Base-by-base conservation (phyloP, 495 filamentous ascomycete species). In the Neurospora sp. region DNA sequence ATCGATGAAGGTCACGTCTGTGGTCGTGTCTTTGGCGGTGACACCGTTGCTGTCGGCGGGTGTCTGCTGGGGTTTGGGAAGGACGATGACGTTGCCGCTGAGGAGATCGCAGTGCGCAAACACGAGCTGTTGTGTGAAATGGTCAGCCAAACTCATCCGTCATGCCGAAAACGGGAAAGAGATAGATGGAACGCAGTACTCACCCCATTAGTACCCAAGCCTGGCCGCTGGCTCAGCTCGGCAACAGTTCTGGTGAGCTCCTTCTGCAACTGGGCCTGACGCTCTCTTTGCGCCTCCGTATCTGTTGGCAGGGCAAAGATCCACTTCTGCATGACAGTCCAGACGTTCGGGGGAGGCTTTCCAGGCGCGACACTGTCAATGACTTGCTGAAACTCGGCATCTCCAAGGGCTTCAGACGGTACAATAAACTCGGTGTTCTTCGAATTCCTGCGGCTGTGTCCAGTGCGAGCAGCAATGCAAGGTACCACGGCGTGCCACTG, bases 101-200 rank as follows among this genome's bases (percentile, higher is more conserved):
- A 99, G 87, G 19, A 99, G 88, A 82, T 99, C 96, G 84, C 94
- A 96, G 83, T 99, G 96, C 39, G 92, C 92, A 84, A 98, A 97
- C 31, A 99, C 89, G 72, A 95, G 86, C 92, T 94, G 79, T 24
- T 28, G 34, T 62, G 73, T 15, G 45, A 36, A 3, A 39, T 70
- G 37, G 72, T 84, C 78, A 82, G 79, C 73, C 48, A 31, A 10
- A 34, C 28, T 34, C 2, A 8, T 62, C 13, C 54, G 19, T 34
- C 19, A 43, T 1, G 9, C 13, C 37, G 40, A 24, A 31, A 48
- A 69, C 73, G 31, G 48, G 19, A 69, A 48, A 40, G 70, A 42
- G 70, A 69, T 6, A 71, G 73, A 69, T 71, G 70, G 69, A 72
- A 7, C 5, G 24, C 31, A 17, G 24, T 31, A 86, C 91, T 80